phyloP scores from a whole-genome alignment of 257 asterid genomes.

The Capsicum rhomboideum region DNA sequence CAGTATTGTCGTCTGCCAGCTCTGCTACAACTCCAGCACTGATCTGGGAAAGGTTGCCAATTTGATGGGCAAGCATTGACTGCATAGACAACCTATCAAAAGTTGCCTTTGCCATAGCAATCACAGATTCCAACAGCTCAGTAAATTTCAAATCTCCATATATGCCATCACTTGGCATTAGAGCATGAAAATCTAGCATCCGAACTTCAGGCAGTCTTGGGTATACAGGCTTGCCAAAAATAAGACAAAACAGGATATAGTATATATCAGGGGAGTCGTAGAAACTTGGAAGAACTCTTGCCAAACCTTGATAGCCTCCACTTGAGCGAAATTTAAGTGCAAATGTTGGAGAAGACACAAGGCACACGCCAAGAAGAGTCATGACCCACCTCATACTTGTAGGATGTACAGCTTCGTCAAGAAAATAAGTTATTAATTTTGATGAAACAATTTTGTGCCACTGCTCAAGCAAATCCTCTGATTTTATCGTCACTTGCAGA shows the following conservation, averaged over 20 bases:
- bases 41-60: slow-evolving; percentile 80
- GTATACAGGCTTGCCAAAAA: slow-evolving; percentile 93
- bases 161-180: slow-evolving; percentile 82
- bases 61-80: slow-evolving; percentile 79
- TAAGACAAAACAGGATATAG: slow-evolving; percentile 88
- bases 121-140: slow-evolving; percentile 80
- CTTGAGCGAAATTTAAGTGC: slow-evolving; percentile 90
- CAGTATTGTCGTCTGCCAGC: slow-evolving; percentile 75
- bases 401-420: slow-evolving; percentile 98
- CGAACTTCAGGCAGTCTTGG: slow-evolving; percentile 99
- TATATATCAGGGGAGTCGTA: slow-evolving; percentile 98
- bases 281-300: slow-evolving; percentile 91
- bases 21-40: slow-evolving; percentile 92
- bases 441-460: slow-evolving; percentile 99
- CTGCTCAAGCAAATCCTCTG: slow-evolving; percentile 97
- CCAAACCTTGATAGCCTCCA: slow-evolving; percentile 96
- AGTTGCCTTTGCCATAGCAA: slow-evolving; percentile 97
- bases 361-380: slow-evolving; percentile 98
- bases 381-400: slow-evolving; percentile 99
- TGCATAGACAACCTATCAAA: slow-evolving; percentile 84
- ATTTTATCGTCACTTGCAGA: slow-evolving; percentile 87
- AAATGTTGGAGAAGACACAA: slow-evolving; percentile 90
- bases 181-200: slow-evolving; percentile 96
- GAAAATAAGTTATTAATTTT: slow-evolving; percentile 77
- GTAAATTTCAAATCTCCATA: slow-evolving; percentile 72